These are phyloP conservation scores for Pleodorina starrii DNA, from an alignment of 139 green algal species.

Conservation along the genomic window DNA sequence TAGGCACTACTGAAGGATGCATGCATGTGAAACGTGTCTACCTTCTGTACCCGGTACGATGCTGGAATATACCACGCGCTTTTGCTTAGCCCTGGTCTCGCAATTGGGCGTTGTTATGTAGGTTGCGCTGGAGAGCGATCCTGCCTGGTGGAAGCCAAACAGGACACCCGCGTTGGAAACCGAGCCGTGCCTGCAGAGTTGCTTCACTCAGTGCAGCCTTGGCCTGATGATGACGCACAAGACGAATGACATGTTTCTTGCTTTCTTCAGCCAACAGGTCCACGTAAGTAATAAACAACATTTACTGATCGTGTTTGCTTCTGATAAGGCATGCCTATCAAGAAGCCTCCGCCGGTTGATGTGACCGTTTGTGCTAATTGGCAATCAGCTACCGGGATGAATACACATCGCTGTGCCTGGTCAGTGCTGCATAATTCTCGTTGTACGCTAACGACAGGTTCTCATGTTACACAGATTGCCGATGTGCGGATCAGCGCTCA, in stretches of 20 bases:
- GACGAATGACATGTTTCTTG: conserved; percentile 44
- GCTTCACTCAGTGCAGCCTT: conserved; percentile 36
- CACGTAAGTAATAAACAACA: conserved; percentile 43
- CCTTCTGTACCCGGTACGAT: too few relatives aligned
- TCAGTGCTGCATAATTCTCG: too few relatives aligned
- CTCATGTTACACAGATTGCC: conserved; percentile 33
- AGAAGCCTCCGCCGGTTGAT: too few relatives aligned
- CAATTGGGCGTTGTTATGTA: neutral
- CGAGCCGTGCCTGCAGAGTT: conserved; percentile 35
- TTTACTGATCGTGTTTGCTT: too few relatives aligned
- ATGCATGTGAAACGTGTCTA: too few relatives aligned
- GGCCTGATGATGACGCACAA: conserved; percentile 41
- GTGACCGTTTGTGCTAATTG: too few relatives aligned
- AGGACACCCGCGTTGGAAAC: neutral
- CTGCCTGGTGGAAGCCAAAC: conserved; percentile 45
- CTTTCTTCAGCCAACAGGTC: conserved; percentile 43
- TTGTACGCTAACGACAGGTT: too few relatives aligned
- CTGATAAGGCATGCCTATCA: too few relatives aligned
- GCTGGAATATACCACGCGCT: too few relatives aligned
- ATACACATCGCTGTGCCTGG: too few relatives aligned
- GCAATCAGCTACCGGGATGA: too few relatives aligned
- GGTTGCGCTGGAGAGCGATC: conserved; percentile 43
- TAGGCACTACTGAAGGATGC: too few relatives aligned
- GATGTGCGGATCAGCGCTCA: neutral
- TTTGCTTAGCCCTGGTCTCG: neutral